Percentiles rank a stretch among this genome's conserved stretches.
These are phyloP conservation scores for Dovyalis caffra DNA, from an alignment of 345 rosid genomes.

Conservation along the genomic window DNA sequence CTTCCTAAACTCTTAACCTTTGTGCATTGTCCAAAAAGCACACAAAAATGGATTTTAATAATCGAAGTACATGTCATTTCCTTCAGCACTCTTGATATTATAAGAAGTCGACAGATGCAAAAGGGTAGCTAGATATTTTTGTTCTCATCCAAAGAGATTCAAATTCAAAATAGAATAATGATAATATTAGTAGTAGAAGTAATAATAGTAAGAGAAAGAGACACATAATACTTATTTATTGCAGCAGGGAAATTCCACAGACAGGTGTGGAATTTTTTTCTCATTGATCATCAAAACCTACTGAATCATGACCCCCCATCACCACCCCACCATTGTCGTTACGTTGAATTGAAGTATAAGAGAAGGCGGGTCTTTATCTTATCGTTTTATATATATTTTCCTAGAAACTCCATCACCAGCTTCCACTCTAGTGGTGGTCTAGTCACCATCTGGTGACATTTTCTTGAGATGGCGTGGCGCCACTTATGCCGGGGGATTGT, in stretches of 20 bases:
- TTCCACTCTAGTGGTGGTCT: no score
- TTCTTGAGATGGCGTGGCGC: constrained; percentile 8
- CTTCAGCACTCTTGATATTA: not conserved
- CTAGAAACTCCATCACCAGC: not conserved
- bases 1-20: no score
- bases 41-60: no score
- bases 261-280: not conserved
- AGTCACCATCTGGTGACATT: not conserved
- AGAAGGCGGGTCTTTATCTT: not conserved
- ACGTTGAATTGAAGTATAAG: not conserved
- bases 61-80: not conserved
- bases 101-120: constrained; percentile 2
- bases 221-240: not conserved
- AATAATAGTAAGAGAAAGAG: not conserved
- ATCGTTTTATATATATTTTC: constrained; percentile 5
- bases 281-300: not conserved
- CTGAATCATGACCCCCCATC: constrained; percentile 2
- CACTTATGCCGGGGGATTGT: not conserved
- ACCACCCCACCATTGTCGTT: not conserved
- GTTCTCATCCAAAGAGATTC: constrained; percentile 2
- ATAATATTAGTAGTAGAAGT: no score
- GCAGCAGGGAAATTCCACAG: not conserved
- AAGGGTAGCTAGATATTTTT: constrained; percentile 17
- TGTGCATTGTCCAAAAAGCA: no score
- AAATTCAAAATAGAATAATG: not conserved